Percentiles rank a stretch among this genome's conserved stretches.
Evolutionary conservation across 768 basidiomycete genomes (phyloP).

Genomic region (Thelephora aurantiotincta): DNA sequence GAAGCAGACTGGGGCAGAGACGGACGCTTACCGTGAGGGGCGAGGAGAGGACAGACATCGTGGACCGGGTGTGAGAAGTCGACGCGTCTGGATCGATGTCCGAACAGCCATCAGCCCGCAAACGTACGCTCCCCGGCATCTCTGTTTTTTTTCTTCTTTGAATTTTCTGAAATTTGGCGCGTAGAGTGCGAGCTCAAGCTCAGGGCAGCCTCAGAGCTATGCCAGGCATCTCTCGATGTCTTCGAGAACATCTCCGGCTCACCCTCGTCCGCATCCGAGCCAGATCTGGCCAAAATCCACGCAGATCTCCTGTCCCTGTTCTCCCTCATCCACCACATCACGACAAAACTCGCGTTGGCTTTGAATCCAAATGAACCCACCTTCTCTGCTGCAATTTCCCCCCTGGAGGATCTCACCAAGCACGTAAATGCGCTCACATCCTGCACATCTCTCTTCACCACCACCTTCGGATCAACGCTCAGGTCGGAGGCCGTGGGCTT

Average conservation of each 20-base stretch:
- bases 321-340: slow-evolving; percentile 14
- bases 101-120: background rate
- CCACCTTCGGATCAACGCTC: slow-evolving; percentile 12
- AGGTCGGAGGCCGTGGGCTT: slow-evolving; percentile 7
- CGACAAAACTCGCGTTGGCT: slow-evolving; percentile 14
- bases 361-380: slow-evolving; percentile 13
- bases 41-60: background rate
- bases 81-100: no score
- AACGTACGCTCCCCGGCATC: background rate
- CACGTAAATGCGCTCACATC: slow-evolving; percentile 14
- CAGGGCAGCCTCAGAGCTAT: no score
- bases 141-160: background rate
- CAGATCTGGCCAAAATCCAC: slow-evolving; percentile 8
- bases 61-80: background rate
- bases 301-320: slow-evolving; percentile 15
- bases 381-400: slow-evolving; percentile 11
- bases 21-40: background rate
- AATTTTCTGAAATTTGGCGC: no score
- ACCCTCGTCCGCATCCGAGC: slow-evolving; percentile 1
- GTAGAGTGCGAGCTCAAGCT: no score
- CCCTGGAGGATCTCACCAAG: slow-evolving; percentile 11
- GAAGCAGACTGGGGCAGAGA: background rate
- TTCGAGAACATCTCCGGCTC: background rate
- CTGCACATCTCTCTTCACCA: slow-evolving; percentile 16
- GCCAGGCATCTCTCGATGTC: background rate